Conservation (phyloP, 2,329 filamentous ascomycete genomes). For the Fusarium tricinctum region DNA sequence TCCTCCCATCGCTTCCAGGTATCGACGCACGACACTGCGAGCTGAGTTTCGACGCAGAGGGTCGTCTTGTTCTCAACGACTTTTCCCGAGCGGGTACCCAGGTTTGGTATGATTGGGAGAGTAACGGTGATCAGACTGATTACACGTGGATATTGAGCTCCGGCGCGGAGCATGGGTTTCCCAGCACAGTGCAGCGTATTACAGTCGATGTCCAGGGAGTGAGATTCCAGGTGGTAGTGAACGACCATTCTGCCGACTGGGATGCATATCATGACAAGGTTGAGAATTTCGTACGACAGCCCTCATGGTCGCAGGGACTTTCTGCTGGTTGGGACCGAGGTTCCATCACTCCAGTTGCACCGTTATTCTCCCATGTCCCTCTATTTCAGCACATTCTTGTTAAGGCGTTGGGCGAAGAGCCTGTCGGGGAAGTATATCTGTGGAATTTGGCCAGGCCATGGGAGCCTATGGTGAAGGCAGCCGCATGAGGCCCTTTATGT, state of each 20-base stretch:
- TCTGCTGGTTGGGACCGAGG: slow-evolving; percentile 49
- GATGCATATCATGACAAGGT: slow-evolving; percentile 54
- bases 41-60: slow-evolving; percentile 57
- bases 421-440: slow-evolving; percentile 56
- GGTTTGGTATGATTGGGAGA: slow-evolving; percentile 60
- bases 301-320: slow-evolving; percentile 49
- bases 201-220: slow-evolving; percentile 58
- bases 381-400: slow-evolving; percentile 56
- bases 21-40: slow-evolving; percentile 56
- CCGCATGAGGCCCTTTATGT: slow-evolving; percentile 45
- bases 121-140: slow-evolving; percentile 55
- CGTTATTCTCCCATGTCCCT: slow-evolving; percentile 50
- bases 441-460: slow-evolving; percentile 59
- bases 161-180: slow-evolving; percentile 54
- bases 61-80: slow-evolving; percentile 57
- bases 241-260: slow-evolving; percentile 54
- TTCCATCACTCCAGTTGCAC: slow-evolving; percentile 46
- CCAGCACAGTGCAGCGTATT: slow-evolving; percentile 53
- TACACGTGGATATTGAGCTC: slow-evolving; percentile 56
- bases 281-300: slow-evolving; percentile 53
- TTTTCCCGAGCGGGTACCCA: slow-evolving; percentile 56
- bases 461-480: slow-evolving; percentile 61
- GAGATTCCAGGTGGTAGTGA: slow-evolving; percentile 57
- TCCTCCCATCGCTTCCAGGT: slow-evolving; percentile 54
- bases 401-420: slow-evolving; percentile 53